Conservation (phyloP, 2,329 filamentous ascomycete genomes). For the Nothophaeocryptopus gaeumannii region DNA sequence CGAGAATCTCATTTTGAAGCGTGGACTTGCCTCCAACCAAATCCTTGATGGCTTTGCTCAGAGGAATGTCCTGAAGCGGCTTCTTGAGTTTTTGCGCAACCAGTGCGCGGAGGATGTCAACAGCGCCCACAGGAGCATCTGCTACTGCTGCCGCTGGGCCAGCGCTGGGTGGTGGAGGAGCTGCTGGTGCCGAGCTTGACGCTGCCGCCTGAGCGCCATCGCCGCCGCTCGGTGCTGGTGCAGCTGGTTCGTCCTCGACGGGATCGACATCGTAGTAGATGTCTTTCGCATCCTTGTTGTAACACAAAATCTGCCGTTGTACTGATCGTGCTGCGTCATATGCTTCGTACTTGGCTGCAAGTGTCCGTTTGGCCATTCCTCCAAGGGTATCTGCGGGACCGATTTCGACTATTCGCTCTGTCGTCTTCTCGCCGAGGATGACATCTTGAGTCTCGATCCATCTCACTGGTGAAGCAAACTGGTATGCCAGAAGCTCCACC, state of each 20-base stretch:
- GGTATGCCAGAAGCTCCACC: conserved; percentile 97
- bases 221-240: conserved; percentile 53
- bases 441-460: conserved; percentile 99
- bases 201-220: conserved; percentile 47
- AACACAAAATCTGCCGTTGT: conserved; percentile 95
- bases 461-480: conserved; percentile 97
- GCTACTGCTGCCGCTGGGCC: conserved; percentile 84
- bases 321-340: conserved; percentile 96
- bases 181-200: conserved; percentile 48
- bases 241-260: conserved; percentile 75
- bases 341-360: conserved; percentile 96
- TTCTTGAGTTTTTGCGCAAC: conserved; percentile 99
- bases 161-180: conserved; percentile 59
- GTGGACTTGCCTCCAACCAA: conserved; percentile 98
- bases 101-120: conserved; percentile 83
- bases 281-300: conserved; percentile 98
- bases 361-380: conserved; percentile 93
- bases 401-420: conserved; percentile 96
- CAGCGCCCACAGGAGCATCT: conserved; percentile 80
- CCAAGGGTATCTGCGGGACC: conserved; percentile 95
- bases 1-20: conserved; percentile 96
- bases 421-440: conserved; percentile 90
- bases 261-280: conserved; percentile 99
- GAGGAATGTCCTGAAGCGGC: conserved; percentile 77
- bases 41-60: conserved; percentile 98